A percentile compares a stretch with the other conserved stretches of the same genome.
phyloP scores from a whole-genome alignment of 352 stramenopile species.

The Aphanomyces invadans region DNA sequence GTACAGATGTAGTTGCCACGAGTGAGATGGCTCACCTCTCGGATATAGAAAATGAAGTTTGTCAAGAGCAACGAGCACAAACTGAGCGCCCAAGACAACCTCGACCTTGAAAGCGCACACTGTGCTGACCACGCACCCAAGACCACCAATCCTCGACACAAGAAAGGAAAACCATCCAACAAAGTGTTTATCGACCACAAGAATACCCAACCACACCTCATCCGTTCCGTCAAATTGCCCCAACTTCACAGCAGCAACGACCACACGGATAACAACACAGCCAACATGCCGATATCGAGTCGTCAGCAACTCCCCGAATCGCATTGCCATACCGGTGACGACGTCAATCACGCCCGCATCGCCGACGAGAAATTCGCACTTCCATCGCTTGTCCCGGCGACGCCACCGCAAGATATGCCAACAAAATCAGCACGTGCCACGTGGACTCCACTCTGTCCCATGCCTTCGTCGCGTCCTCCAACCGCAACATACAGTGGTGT shows the following conservation, averaged over 20 bases:
- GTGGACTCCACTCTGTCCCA: not conserved
- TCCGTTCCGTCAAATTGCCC: not conserved
- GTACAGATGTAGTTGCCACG: not conserved
- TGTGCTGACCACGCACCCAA: not conserved
- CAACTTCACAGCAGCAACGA: not conserved
- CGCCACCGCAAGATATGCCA: not conserved
- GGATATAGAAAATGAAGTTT: slow-evolving; percentile 2
- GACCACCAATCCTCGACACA: not conserved
- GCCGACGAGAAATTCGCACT: too few species aligned
- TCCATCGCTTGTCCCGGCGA: not conserved
- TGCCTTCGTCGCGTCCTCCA: too few species aligned
- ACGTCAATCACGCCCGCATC: too few species aligned
- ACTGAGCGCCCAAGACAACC: not conserved
- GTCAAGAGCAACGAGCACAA: slow-evolving; percentile 11
- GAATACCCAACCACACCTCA: too few species aligned
- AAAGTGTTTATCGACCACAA: not conserved
- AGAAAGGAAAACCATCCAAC: not conserved
- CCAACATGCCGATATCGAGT: too few species aligned
- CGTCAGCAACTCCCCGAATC: too few species aligned
- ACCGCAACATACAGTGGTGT: too few species aligned
- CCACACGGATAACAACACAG: too few species aligned
- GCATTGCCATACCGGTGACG: too few species aligned
- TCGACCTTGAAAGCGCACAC: not conserved
- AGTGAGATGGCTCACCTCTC: not conserved
- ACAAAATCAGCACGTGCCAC: not conserved